These are phyloP conservation scores for Exidia glandulosa DNA, from an alignment of 768 basidiomycete species.

Conservation along the genomic window DNA sequence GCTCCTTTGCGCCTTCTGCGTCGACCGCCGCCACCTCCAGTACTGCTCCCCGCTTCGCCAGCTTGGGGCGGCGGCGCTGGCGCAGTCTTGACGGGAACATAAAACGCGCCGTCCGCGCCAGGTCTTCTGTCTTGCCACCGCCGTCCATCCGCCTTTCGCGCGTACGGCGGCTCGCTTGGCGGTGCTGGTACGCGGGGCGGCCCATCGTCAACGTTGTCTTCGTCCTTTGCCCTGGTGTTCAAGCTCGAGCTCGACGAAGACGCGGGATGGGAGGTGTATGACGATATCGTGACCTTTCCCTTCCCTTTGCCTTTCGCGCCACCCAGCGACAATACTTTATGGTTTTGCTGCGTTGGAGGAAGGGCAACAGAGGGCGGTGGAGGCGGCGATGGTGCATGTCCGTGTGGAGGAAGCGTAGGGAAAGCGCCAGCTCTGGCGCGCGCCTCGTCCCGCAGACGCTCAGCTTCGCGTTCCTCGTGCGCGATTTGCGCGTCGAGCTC, in stretches of 20 bases:
- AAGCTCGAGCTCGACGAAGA: conserved; percentile 24
- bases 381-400: not conserved
- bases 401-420: conserved; percentile 33
- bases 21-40: no score
- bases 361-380: conserved; percentile 8
- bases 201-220: conserved; percentile 22
- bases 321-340: conserved; percentile 51
- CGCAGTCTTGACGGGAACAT: not conserved
- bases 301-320: conserved; percentile 27
- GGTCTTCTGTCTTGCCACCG: conserved; percentile 26
- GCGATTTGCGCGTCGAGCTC: conserved; percentile 33
- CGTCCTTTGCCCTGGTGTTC: conserved; percentile 13
- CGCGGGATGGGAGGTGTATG: conserved; percentile 30
- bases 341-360: conserved; percentile 26
- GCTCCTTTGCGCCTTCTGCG: no score
- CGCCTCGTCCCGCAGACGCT: conserved; percentile 36
- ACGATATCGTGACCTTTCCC: conserved; percentile 41
- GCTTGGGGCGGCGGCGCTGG: not conserved
- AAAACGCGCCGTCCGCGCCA: not conserved
- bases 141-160: conserved; percentile 19
- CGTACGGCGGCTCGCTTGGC: conserved; percentile 25
- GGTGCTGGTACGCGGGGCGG: conserved; percentile 27
- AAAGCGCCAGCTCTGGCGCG: conserved; percentile 48
- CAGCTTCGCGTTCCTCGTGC: conserved; percentile 38
- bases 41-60: no score